These are phyloP conservation scores for Ceratocystis diversiconidia DNA, from an alignment of 2,329 filamentous ascomycete genomes.

Conservation along the genomic window DNA sequence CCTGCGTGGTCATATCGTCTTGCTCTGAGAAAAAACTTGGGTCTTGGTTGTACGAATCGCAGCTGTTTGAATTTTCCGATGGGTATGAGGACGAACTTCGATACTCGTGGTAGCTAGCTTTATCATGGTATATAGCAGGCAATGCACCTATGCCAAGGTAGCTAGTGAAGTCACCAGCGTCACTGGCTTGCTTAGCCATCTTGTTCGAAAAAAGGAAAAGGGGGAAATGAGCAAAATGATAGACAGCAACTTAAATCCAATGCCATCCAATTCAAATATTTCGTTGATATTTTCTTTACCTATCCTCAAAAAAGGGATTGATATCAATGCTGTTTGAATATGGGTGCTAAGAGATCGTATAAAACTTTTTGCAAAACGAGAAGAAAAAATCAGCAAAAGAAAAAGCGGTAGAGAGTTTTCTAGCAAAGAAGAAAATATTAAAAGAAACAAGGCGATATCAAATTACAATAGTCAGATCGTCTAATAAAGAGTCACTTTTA, in stretches of 20 bases:
- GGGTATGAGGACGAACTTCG: background rate
- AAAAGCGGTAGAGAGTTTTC: background rate
- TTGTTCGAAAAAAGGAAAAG: background rate
- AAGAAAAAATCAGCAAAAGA: background rate
- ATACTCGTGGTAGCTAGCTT: background rate
- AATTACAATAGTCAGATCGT: background rate
- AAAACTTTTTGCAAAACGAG: background rate
- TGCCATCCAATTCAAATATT: background rate
- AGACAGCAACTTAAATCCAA: background rate
- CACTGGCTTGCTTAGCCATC: background rate
- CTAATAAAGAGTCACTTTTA: background rate
- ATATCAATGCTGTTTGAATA: background rate
- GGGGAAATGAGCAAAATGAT: background rate
- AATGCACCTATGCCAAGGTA: background rate
- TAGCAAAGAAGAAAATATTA: background rate
- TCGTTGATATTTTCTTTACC: background rate
- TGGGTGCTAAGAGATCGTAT: background rate
- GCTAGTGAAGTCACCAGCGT: background rate
- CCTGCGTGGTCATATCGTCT: background rate
- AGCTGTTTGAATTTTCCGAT: background rate
- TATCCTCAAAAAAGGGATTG: background rate
- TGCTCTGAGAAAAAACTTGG: background rate
- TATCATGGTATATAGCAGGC: conserved; percentile 2
- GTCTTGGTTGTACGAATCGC: background rate
- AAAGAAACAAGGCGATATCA: background rate